These are phyloP conservation scores for Neodidymelliopsis sp. DNA, from an alignment of 2,329 filamentous ascomycete species.

Conservation along the genomic window DNA sequence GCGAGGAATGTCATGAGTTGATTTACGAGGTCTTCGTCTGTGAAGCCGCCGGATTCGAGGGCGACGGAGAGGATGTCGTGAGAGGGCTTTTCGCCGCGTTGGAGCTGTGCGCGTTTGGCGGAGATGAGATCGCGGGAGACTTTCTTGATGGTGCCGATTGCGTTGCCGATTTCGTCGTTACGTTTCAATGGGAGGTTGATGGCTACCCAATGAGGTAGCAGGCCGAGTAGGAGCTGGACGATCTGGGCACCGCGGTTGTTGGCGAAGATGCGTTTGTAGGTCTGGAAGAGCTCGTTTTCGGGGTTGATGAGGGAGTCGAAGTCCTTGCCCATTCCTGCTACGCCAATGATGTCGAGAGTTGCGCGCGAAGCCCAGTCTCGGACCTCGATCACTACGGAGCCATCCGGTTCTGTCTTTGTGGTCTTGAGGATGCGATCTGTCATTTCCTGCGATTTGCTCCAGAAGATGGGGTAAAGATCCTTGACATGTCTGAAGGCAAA, in stretches of 20 bases:
- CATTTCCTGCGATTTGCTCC: constrained; percentile 57
- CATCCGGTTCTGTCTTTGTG: constrained; percentile 31
- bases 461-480: constrained; percentile 58
- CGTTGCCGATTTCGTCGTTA: constrained; percentile 60
- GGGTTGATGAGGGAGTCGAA: constrained; percentile 61
- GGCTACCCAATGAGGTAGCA: constrained; percentile 71
- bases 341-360: constrained; percentile 66
- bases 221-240: constrained; percentile 65
- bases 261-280: constrained; percentile 61
- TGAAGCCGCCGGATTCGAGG: constrained; percentile 76
- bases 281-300: constrained; percentile 60
- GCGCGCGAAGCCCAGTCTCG: constrained; percentile 58
- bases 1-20: constrained; percentile 91
- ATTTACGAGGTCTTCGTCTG: constrained; percentile 80
- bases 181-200: constrained; percentile 70
- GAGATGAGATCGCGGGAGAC: constrained; percentile 73
- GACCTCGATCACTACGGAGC: constrained; percentile 52
- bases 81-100: constrained; percentile 56
- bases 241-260: constrained; percentile 59
- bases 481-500: constrained; percentile 61
- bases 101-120: constrained; percentile 69
- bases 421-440: constrained; percentile 42
- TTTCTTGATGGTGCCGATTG: constrained; percentile 56
- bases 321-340: constrained; percentile 64
- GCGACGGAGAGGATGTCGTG: constrained; percentile 83